These are phyloP conservation scores for Helicocarpus griseus DNA, from an alignment of 2,329 filamentous ascomycete genomes.

Conservation along the genomic window DNA sequence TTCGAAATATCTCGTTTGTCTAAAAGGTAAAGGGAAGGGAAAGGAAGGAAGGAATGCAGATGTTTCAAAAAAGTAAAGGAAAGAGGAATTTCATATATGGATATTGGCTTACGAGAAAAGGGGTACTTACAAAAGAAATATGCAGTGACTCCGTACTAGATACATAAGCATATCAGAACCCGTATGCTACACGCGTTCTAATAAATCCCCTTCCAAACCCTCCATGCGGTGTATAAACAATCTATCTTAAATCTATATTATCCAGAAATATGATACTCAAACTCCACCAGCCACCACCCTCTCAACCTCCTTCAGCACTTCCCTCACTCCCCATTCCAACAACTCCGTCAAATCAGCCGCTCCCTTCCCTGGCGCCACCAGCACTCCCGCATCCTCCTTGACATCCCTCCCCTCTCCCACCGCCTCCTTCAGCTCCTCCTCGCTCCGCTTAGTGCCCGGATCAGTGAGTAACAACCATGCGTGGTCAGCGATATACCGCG, in stretches of 20 bases:
- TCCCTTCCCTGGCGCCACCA: slow-evolving; percentile 40
- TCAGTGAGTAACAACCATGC: slow-evolving; percentile 65
- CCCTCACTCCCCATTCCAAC: slow-evolving; percentile 59
- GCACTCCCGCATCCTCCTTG: slow-evolving; percentile 38
- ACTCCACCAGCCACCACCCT: not conserved
- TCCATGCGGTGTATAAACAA: not conserved
- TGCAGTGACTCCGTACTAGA: too few species aligned
- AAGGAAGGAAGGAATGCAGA: too few species aligned
- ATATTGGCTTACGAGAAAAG: too few species aligned
- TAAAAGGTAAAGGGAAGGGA: too few species aligned
- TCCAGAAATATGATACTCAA: not conserved
- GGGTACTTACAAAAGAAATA: too few species aligned
- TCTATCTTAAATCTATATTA: not conserved
- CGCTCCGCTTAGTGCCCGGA: slow-evolving; percentile 10
- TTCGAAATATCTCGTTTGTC: too few species aligned
- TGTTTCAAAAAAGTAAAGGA: too few species aligned
- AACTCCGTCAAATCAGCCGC: slow-evolving; percentile 53
- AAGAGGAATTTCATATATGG: too few species aligned
- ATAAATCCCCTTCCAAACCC: not conserved
- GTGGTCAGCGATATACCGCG: slow-evolving; percentile 78
- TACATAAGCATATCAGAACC: too few species aligned
- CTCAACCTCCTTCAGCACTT: slow-evolving; percentile 40
- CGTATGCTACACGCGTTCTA: too few species aligned
- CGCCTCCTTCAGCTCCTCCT: slow-evolving; percentile 20
- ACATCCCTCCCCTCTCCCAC: slow-evolving; percentile 26